Evolutionary conservation across 768 basidiomycete genomes (phyloP), one percentile per base, ranked within the genome.

Genomic region (Dioszegia crocea): DNA sequence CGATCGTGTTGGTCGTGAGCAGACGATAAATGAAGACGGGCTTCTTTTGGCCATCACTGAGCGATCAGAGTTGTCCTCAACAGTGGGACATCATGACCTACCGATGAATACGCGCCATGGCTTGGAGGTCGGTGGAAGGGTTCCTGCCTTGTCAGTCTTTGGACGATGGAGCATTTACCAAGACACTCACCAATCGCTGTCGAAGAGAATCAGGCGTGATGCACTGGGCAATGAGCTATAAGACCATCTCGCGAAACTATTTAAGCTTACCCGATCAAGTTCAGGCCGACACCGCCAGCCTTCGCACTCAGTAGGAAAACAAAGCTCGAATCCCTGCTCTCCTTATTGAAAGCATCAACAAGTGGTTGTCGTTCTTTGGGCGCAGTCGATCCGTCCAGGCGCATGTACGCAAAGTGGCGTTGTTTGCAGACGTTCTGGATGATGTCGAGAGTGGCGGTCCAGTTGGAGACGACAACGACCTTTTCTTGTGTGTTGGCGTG

Each of bases 51-150:
- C 94, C 94, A 78, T 99, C 93, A 19, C 91, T 93, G 65, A 3
- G 6, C 11, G 3, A 27, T 57, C 9, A 61, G 45, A 14, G 4
- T 19, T 26, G 5, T 46, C 26, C 29, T 39, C 4, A 30, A 10
- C 27, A 11, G 29, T 14, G 38, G 16, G 26, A 5, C 16, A 5
- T 4, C 40, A 12, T 26, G 23, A 59, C 67, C 55, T 60, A 90
- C 91, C 91, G 83, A 77, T 94, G 90, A 72, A 93, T 94, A 48
- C 94, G 84, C 51, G 92, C 94, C 94, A 98, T 98, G 1, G 96
- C 87, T 77, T 99, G 96, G 17, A 92, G 76, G 78, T 99, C 96
- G 67, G 76, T 78, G n/a, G 74, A 74, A 4, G 77, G 77, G 41
- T 78, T 78, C 77, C 75, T 76, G 51, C 16, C 31, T 38, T 33